Percentiles rank a stretch among this genome's conserved stretches.
Evolutionary conservation across 257 asterid genomes (phyloP).

Genomic region (Petunia axillaris): DNA sequence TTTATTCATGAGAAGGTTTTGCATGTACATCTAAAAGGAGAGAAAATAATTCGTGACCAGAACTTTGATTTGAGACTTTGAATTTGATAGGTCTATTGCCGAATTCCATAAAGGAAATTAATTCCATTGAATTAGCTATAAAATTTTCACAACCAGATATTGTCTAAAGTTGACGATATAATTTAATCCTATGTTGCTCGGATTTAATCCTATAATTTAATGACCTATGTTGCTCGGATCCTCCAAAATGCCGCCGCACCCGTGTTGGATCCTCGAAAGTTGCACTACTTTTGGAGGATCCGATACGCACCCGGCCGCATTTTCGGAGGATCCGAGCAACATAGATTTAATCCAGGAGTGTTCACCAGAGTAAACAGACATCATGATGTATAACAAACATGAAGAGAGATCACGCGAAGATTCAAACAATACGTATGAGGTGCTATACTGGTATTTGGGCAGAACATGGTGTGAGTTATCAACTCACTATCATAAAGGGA

Average conservation of each 20-base stretch:
- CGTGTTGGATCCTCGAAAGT: too few species aligned
- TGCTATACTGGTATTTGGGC: constrained; percentile 1
- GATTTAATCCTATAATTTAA: too few species aligned
- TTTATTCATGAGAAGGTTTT: not conserved
- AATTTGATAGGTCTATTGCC: not conserved
- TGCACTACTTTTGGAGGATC: too few species aligned
- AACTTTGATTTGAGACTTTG: constrained; percentile 2
- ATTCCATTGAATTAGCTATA: not conserved
- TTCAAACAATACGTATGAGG: not conserved
- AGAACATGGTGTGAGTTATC: constrained; percentile 10
- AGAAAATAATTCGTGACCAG: not conserved
- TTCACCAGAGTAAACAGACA: constrained; percentile 5
- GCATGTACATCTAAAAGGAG: not conserved
- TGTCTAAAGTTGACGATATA: not conserved
- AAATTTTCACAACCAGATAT: not conserved
- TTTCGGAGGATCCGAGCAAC: too few species aligned
- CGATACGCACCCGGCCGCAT: too few species aligned
- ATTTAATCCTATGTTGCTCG: not conserved
- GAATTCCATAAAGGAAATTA: not conserved
- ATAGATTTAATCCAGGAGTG: not conserved
- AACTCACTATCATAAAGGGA: not conserved
- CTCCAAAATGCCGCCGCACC: too few species aligned
- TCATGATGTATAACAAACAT: not conserved
- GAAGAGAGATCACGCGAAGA: not conserved
- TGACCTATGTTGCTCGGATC: too few species aligned